Percentiles rank a stretch among this genome's conserved stretches.
Conservation (phyloP, 1,284 basidiomycete genomes). For the Heterobasidion parviporum region DNA sequence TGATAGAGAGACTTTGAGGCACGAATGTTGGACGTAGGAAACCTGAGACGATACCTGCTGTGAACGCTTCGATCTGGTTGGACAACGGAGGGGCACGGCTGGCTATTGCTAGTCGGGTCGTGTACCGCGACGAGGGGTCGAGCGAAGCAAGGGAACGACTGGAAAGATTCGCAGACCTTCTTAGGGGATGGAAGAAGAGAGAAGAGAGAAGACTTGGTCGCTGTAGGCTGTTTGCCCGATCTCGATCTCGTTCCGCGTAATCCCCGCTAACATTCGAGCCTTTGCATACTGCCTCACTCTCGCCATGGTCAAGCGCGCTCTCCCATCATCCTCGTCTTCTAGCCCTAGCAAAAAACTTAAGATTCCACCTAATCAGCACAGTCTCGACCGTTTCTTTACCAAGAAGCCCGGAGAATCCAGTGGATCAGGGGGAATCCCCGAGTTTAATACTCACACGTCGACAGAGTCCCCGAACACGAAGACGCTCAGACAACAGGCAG, state of each 20-base stretch:
- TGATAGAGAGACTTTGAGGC: not conserved
- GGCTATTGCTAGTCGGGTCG: no score
- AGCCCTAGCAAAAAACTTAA: slow-evolving; percentile 8
- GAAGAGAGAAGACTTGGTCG: no score
- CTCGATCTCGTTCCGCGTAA: not conserved
- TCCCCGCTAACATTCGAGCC: not conserved
- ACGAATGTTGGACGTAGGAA: not conserved
- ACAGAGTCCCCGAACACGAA: not conserved
- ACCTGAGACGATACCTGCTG: not conserved
- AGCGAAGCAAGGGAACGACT: not conserved
- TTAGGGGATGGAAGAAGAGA: not conserved
- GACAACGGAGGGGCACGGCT: no score
- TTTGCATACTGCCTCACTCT: not conserved
- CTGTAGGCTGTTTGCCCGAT: not conserved
- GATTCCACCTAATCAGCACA: slow-evolving; percentile 6
- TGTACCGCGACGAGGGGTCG: not conserved
- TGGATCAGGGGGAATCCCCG: not conserved
- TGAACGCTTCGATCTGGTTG: no score
- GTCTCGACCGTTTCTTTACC: slow-evolving; percentile 11
- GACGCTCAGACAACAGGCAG: not conserved
- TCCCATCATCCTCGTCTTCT: slow-evolving; percentile 1
- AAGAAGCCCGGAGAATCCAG: not conserved
- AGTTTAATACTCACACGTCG: no score
- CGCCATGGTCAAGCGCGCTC: slow-evolving; percentile 5
- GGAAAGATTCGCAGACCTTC: not conserved